Conservation (phyloP, 805 yeast species). For the Pichia pseudocactophila region DNA sequence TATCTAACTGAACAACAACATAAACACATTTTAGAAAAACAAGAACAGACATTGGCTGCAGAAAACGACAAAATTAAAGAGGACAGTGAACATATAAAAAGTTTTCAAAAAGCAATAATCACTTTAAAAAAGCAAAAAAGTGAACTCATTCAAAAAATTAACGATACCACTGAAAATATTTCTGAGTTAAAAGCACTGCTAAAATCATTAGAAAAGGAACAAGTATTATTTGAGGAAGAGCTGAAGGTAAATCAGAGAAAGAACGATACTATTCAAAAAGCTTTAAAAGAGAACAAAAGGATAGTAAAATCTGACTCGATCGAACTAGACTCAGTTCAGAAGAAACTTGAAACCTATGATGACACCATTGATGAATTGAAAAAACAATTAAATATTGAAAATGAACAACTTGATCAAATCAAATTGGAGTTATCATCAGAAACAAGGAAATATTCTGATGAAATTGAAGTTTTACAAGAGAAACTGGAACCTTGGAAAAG, state of each 20-base stretch:
- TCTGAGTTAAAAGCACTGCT: slow-evolving; percentile 29
- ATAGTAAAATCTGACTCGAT: slow-evolving; percentile 36
- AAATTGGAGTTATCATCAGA: slow-evolving; percentile 61
- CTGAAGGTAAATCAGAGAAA: slow-evolving; percentile 55
- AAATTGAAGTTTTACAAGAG: slow-evolving; percentile 55
- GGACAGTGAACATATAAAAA: slow-evolving; percentile 20
- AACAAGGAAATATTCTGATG: slow-evolving; percentile 57
- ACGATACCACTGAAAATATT: slow-evolving; percentile 20
- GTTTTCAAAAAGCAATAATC: slow-evolving; percentile 30
- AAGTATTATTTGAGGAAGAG: slow-evolving; percentile 69
- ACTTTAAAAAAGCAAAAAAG: slow-evolving; percentile 25
- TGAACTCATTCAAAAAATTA: slow-evolving; percentile 16
- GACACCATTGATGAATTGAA: slow-evolving; percentile 39
- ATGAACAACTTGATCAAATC: slow-evolving; percentile 48
- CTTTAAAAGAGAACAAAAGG: slow-evolving; percentile 39
- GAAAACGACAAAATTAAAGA: slow-evolving; percentile 7
- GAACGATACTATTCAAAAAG: slow-evolving; percentile 49
- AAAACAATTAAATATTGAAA: slow-evolving; percentile 42
- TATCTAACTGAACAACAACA: slow-evolving; percentile 43
- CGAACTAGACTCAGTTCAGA: slow-evolving; percentile 37
- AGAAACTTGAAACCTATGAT: slow-evolving; percentile 36
- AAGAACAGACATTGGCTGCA: slow-evolving; percentile 19
- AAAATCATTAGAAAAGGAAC: slow-evolving; percentile 43
- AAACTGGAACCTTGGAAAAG: slow-evolving; percentile 79
- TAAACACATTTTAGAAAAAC: slow-evolving; percentile 32